These are phyloP conservation scores for Filobasidium wieringae DNA, from an alignment of 768 basidiomycete species.

Conservation along the genomic window DNA sequence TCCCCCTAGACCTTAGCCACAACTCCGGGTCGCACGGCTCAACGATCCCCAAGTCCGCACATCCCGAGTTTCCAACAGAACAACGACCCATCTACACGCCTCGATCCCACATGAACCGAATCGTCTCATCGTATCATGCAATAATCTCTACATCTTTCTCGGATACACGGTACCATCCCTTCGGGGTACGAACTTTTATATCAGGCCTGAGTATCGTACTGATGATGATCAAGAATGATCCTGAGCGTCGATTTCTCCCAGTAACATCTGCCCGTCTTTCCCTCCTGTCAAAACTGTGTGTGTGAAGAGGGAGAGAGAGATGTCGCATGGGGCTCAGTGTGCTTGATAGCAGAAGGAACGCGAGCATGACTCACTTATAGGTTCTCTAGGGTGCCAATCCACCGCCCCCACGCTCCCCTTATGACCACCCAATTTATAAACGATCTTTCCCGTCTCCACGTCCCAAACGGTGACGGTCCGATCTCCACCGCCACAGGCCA, in stretches of 20 bases:
- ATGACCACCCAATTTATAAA: conserved; percentile 66
- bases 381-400: conserved; percentile 92
- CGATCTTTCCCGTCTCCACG: conserved; percentile 31
- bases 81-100: too few relatives aligned
- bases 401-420: conserved; percentile 92
- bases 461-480: conserved; percentile 42
- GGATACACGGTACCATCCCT: too few relatives aligned
- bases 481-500: conserved; percentile 43
- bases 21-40: too few relatives aligned
- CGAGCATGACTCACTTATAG: conserved; percentile 57
- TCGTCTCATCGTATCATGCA: too few relatives aligned
- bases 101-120: too few relatives aligned
- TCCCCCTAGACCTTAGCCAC: too few relatives aligned
- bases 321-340: too few relatives aligned
- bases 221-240: conserved; percentile 30
- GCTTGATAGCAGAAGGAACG: conserved; percentile 15
- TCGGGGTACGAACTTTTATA: too few relatives aligned
- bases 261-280: conserved; percentile 82
- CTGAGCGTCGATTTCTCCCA: conserved; percentile 68
- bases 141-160: too few relatives aligned
- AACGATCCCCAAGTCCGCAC: too few relatives aligned
- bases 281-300: conserved; percentile 70
- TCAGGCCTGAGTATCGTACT: too few relatives aligned
- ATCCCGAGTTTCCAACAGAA: too few relatives aligned
- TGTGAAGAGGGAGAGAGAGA: neutral